phyloP scores from a whole-genome alignment of 2,329 filamentous ascomycete species.

The Diplodia sapinea region DNA sequence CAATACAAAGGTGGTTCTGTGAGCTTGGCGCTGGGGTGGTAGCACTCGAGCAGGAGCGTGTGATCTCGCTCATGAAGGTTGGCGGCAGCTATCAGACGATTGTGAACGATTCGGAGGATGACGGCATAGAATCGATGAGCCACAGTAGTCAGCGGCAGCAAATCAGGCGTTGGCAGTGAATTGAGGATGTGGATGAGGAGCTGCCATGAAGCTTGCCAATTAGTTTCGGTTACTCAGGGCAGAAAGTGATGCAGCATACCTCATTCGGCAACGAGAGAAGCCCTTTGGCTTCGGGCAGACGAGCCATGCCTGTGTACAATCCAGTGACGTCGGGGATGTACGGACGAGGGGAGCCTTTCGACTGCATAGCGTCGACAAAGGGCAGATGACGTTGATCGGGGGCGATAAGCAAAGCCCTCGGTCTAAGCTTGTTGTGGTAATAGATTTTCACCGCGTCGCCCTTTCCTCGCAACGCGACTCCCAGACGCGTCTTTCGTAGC shows the following conservation, averaged over 20 bases:
- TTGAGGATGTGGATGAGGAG: constrained; percentile 53
- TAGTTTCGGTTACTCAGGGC: background rate
- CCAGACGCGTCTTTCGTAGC: constrained; percentile 8
- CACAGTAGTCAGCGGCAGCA: constrained; percentile 62
- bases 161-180: constrained; percentile 48
- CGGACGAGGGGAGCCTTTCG: constrained; percentile 30
- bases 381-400: constrained; percentile 6
- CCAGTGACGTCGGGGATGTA: background rate
- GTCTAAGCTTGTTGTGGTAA: background rate
- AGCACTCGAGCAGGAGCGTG: constrained; percentile 77
- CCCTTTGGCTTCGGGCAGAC: constrained; percentile 6
- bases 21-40: constrained; percentile 72
- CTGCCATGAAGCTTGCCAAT: constrained; percentile 33
- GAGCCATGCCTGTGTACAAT: constrained; percentile 29
- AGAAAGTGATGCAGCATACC: constrained; percentile 34
- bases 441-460: background rate
- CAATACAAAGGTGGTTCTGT: constrained; percentile 73
- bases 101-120: constrained; percentile 67
- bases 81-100: constrained; percentile 66
- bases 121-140: constrained; percentile 69
- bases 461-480: constrained; percentile 8
- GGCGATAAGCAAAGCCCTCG: constrained; percentile 10
- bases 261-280: constrained; percentile 45
- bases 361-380: constrained; percentile 6
- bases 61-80: constrained; percentile 60